phyloP scores from a whole-genome alignment of 1,284 basidiomycete genomes.

The Ceratobasidium sp. region DNA sequence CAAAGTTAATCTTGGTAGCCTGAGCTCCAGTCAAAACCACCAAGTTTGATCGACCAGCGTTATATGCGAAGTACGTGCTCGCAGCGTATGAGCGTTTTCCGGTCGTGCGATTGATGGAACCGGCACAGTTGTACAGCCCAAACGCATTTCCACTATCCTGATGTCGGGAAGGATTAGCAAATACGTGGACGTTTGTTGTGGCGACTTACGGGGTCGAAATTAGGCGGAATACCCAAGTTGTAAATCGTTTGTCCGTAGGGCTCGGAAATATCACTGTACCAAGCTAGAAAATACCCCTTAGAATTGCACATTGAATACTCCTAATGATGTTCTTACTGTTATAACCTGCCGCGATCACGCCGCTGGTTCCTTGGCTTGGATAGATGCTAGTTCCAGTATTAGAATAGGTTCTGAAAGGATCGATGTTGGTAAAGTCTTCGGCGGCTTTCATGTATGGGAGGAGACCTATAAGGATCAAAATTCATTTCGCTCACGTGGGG shows the following conservation, averaged over 20 bases:
- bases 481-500: background rate
- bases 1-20: constrained; percentile 55
- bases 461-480: constrained; percentile 48
- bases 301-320: constrained; percentile 49
- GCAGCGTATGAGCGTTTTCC: constrained; percentile 54
- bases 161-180: background rate
- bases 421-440: constrained; percentile 55
- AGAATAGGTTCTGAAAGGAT: constrained; percentile 51
- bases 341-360: constrained; percentile 55
- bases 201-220: constrained; percentile 44
- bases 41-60: constrained; percentile 53
- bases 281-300: constrained; percentile 48
- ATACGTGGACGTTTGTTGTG: background rate
- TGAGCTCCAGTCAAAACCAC: constrained; percentile 53
- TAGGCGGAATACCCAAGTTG: constrained; percentile 44
- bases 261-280: constrained; percentile 47
- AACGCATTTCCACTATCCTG: constrained; percentile 39
- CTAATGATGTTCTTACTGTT: constrained; percentile 52
- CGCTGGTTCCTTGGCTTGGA: constrained; percentile 54
- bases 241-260: constrained; percentile 44
- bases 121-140: constrained; percentile 47
- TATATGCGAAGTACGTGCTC: constrained; percentile 55
- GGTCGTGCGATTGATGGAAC: constrained; percentile 52
- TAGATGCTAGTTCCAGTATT: constrained; percentile 51
- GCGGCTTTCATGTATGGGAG: constrained; percentile 60